Evolutionary conservation across 345 rosid genomes (phyloP).

Genomic region (Hevea brasiliensis): DNA sequence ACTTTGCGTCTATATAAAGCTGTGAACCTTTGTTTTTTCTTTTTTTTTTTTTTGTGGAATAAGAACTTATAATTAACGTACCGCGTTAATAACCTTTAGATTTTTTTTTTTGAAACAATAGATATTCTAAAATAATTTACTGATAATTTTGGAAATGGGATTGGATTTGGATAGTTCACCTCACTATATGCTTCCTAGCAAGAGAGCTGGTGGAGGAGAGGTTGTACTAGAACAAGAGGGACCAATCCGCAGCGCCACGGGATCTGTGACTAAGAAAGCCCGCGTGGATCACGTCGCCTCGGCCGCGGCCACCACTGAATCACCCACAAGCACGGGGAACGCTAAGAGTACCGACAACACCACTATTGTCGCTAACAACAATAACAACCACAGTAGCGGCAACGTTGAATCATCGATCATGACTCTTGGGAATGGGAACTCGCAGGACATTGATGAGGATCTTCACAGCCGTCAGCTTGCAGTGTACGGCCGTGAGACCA

Average conservation of each 20-base stretch:
- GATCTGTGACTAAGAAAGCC: constrained; percentile 16
- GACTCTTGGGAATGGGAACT: constrained; percentile 73
- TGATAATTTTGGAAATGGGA: constrained; percentile 4
- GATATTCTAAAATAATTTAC: background rate
- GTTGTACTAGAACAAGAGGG: constrained; percentile 24
- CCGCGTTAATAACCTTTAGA: too few species aligned
- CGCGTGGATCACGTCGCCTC: constrained; percentile 15
- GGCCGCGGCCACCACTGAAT: constrained; percentile 15
- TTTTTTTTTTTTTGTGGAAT: background rate
- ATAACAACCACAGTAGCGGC: constrained; percentile 20
- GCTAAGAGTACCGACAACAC: constrained; percentile 5
- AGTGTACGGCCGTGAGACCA: too few species aligned
- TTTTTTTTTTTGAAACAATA: background rate
- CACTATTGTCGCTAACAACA: constrained; percentile 1
- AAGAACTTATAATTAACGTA: background rate
- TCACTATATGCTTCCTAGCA: constrained; percentile 44
- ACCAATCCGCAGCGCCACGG: constrained; percentile 13
- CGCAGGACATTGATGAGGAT: constrained; percentile 88
- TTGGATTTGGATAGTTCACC: constrained; percentile 28
- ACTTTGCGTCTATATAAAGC: background rate
- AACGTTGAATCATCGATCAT: constrained; percentile 38
- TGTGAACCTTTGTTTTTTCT: background rate
- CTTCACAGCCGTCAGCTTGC: constrained; percentile 99
- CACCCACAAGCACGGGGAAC: constrained; percentile 24
- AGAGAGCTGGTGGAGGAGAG: constrained; percentile 39